These are phyloP conservation scores for Pyrenochaeta sp. DNA, from an alignment of 2,329 filamentous ascomycete genomes.

Conservation along the genomic window DNA sequence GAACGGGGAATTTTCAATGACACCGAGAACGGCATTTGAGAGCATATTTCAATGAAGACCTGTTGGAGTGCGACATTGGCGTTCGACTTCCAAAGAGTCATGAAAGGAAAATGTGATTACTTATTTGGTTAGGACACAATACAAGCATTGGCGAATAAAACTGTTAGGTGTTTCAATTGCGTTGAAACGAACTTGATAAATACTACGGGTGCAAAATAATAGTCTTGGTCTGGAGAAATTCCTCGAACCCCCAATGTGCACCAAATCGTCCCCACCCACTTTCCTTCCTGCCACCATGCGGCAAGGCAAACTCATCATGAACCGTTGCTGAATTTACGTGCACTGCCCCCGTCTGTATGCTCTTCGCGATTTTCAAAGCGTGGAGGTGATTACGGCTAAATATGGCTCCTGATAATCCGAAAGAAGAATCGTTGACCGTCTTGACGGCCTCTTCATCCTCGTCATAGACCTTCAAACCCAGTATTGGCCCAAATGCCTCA, in stretches of 20 bases:
- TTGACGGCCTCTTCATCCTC: conserved; percentile 74
- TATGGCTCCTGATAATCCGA: conserved; percentile 75
- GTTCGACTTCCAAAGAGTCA: no score
- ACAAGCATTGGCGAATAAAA: no score
- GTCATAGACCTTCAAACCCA: conserved; percentile 72
- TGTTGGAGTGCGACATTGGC: no score
- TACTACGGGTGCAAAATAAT: conserved; percentile 29
- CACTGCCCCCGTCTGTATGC: conserved; percentile 66
- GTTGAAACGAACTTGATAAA: no score
- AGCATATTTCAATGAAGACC: no score
- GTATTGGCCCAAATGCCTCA: conserved; percentile 81
- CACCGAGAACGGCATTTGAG: no score
- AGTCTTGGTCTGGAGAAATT: conserved; percentile 56
- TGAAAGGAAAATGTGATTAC: no score
- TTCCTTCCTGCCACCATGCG: conserved; percentile 60
- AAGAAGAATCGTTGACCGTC: conserved; percentile 83
- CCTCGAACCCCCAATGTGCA: conserved; percentile 55
- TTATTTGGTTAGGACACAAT: no score
- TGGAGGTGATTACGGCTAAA: conserved; percentile 73
- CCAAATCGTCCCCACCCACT: conserved; percentile 61
- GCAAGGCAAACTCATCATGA: conserved; percentile 58
- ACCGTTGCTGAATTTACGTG: conserved; percentile 63
- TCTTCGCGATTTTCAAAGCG: conserved; percentile 54
- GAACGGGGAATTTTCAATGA: no score
- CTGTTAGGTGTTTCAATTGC: no score